Base-by-base conservation (phyloP, 1,139 yeast genomes). In the Yamadazyma atmosphaerica region DNA sequence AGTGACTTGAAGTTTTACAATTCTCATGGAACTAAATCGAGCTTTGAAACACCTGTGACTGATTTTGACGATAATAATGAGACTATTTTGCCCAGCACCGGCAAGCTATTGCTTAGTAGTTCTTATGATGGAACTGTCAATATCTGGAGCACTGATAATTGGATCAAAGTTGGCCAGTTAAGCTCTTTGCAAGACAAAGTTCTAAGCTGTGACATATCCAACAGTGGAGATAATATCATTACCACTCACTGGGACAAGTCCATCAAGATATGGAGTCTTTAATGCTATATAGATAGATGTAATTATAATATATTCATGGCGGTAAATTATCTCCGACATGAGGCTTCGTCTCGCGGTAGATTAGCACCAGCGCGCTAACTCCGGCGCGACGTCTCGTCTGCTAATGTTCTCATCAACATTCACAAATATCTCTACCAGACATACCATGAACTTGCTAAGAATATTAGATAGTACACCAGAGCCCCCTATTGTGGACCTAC, bases 221-320 rank as follows among this genome's bases (percentile, higher is more conserved):
- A 58, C 1, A 67, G 71, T 35, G 72, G 73, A 6, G 47, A 57
- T 10, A 54, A 49, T 32, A 61, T 88, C 1, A 73, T 79, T 2
- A 78, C 86, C 44, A 74, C 88, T 41, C 92, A 96, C 15, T 88
- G 95, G 95, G 96, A 88, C 58, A 72, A 94, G 44, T 71, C 86
- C 15, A 72, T 86, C 3, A 85, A 83, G 52, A 39, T 83, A 32
- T 86, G 89, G 87, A 32, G 5, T 11, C 16, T 4, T 26, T 26
- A 8, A 26, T 7, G 5, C 11, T 5, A 7, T 26, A 6, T 26
- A 24, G n/a, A n/a, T n/a, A n/a, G n/a, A n/a, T n/a, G n/a, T n/a
- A n/a, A n/a, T n/a, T n/a, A n/a, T n/a, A n/a, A n/a, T n/a, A n/a
- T n/a, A n/a, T n/a, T n/a, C n/a, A n/a, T n/a, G n/a, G n/a, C n/a